phyloP scores from a whole-genome alignment of 306 rosid genomes.

The Notholithocarpus densiflorus region DNA sequence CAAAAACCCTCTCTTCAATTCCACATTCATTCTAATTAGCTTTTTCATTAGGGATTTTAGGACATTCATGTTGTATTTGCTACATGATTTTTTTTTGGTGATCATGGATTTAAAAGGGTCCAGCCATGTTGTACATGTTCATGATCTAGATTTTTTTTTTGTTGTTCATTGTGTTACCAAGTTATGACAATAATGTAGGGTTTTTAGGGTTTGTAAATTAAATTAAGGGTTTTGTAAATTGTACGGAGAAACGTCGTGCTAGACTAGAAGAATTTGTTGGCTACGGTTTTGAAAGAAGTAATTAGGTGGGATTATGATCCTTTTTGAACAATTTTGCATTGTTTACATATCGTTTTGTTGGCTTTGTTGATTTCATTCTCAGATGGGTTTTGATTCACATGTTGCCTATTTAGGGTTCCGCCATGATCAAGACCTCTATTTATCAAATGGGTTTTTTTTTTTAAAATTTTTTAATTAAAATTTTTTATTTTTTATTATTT shows the following conservation, averaged over 20 bases:
- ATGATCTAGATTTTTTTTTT: constrained; percentile 47
- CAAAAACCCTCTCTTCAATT: constrained; percentile 22
- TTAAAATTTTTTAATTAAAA: too few relatives aligned
- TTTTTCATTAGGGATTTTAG: constrained; percentile 19
- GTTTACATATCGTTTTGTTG: background rate
- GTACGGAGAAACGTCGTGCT: background rate
- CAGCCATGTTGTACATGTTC: constrained; percentile 45
- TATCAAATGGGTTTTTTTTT: background rate
- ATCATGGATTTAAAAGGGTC: constrained; percentile 7
- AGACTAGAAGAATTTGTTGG: background rate
- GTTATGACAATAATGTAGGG: constrained; percentile 26
- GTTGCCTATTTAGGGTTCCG: background rate
- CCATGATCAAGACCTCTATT: background rate
- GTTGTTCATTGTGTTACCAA: constrained; percentile 29
- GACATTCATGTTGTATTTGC: constrained; percentile 38
- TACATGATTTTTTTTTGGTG: constrained; percentile 3
- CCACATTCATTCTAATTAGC: constrained; percentile 31
- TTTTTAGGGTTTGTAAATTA: constrained; percentile 17
- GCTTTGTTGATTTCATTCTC: constrained; percentile 2
- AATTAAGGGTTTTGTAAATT: constrained; percentile 9
- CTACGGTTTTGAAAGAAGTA: background rate
- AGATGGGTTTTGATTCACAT: constrained; percentile 7
- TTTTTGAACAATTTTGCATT: background rate
- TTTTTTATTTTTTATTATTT: too few relatives aligned
- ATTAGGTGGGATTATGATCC: background rate